Base-by-base conservation (phyloP, 148 eudicot genomes). In the Rhododendron williamsianum region DNA sequence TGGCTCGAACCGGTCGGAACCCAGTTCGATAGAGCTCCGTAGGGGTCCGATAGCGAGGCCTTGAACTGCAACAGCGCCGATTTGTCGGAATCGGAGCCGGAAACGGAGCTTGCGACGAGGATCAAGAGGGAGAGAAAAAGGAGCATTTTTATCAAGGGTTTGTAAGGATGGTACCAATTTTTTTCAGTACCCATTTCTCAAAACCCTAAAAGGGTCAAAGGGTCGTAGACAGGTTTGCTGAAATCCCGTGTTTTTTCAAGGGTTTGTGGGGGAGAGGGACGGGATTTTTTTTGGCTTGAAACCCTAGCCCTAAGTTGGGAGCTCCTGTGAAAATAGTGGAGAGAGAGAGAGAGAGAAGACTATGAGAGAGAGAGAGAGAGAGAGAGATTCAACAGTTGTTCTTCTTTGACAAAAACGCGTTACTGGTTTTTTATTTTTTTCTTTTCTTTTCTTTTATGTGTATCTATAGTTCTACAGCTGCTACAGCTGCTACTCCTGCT, bases 11-110 rank as follows among this genome's bases (percentile, higher is more conserved):
- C 84, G 13, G 73, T 80, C 41, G 77, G 86, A 77, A 45, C 85
- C 95, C 96, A 93, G 91, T 87, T 89, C 52, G 87, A 76, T 0
- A 93, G 87, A 84, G 88, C 82, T 16, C 93, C 93, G 6, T 81
- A 69, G 48, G 96, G 92, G 87, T 93, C 96, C 2, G 89, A 89
- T 63, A 93, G 35, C 4, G 93, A 90, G 45, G 23, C 80, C 84
- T 91, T 93, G 63, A 93, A 49, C 91, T 90, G 88, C 82, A 93
- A 78, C 30, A 93, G 90, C 30, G 90, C 91, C 27, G 92, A 87
- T 90, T 91, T 91, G 30, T 93, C 95, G 27, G 86, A 86, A 89
- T 86, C 91, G 73, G 83, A n/a, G 58, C 86, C 86, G 1, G 35
- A 86, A 83, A 84, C 84, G 0, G 46, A 82, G 67, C 49, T 74